Conservation (phyloP, 495 filamentous ascomycete species). For the Cercophora sp. region DNA sequence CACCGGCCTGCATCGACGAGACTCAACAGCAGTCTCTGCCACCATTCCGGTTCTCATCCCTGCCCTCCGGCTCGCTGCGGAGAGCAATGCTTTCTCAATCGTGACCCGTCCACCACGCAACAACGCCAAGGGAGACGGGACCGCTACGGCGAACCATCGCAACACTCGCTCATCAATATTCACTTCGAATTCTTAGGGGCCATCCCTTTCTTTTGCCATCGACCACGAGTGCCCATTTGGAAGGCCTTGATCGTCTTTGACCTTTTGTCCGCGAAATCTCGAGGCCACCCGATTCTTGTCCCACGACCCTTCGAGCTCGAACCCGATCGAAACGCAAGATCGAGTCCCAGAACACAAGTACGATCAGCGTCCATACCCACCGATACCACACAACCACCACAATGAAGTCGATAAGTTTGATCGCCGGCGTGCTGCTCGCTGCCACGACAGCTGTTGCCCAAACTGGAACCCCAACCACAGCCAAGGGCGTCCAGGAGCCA, state of each 20-base stretch:
- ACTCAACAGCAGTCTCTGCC: constrained; percentile 7
- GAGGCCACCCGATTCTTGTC: constrained; percentile 3
- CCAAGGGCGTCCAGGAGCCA: constrained; percentile 12
- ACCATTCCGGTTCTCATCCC: constrained; percentile 7
- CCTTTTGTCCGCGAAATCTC: too few species aligned
- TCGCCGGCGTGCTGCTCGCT: constrained; percentile 19
- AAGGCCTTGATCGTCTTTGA: constrained; percentile 19
- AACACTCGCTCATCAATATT: constrained; percentile 26
- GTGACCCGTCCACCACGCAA: constrained; percentile 24
- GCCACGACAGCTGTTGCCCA: constrained; percentile 4
- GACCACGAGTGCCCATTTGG: constrained; percentile 11
- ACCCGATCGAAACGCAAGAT: background rate
- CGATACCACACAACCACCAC: constrained; percentile 3
- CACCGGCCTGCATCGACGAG: constrained; percentile 7
- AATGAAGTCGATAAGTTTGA: constrained; percentile 25
- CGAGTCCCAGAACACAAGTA: background rate
- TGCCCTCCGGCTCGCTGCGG: constrained; percentile 16
- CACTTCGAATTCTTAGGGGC: constrained; percentile 15
- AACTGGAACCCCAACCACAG: background rate
- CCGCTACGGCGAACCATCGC: constrained; percentile 10
- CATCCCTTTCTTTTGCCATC: constrained; percentile 10
- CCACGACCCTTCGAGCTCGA: background rate
- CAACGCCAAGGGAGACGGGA: constrained; percentile 18
- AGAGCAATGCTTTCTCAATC: constrained; percentile 25
- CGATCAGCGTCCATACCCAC: background rate